These are phyloP conservation scores for Erythrophleum ivorense DNA, from an alignment of 331 rosid species.

Conservation along the genomic window DNA sequence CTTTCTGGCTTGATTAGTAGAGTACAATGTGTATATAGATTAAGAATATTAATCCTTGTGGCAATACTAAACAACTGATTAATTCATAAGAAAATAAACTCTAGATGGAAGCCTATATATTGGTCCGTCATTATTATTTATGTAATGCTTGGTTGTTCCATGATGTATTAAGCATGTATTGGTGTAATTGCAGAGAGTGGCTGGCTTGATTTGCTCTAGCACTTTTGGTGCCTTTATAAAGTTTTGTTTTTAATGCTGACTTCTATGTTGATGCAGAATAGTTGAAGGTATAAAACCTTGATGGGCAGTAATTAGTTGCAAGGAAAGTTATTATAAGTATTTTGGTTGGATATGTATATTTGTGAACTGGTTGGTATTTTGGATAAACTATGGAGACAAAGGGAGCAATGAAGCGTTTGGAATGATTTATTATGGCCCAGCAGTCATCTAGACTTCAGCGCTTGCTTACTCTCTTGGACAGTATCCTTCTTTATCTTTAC, in stretches of 20 bases:
- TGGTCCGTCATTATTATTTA: background rate
- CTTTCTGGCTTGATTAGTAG: slow-evolving; percentile 16
- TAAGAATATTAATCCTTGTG: background rate
- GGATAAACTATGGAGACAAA: slow-evolving; percentile 25
- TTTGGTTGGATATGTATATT: slow-evolving; percentile 35
- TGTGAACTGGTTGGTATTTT: slow-evolving; percentile 35
- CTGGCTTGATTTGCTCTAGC: slow-evolving; percentile 37
- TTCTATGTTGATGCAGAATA: slow-evolving; percentile 42
- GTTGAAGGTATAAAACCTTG: slow-evolving; percentile 14
- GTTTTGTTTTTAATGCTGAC: slow-evolving; percentile 17
- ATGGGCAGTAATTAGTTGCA: slow-evolving; percentile 32
- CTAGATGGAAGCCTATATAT: slow-evolving; percentile 3
- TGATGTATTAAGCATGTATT: slow-evolving; percentile 17
- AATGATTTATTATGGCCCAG: slow-evolving; percentile 92
- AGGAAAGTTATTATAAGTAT: slow-evolving; percentile 21
- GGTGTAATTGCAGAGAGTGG: slow-evolving; percentile 1
- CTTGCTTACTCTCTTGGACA: slow-evolving; percentile 94
- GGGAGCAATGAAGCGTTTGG: slow-evolving; percentile 48
- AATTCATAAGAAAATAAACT: background rate
- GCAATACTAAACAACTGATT: slow-evolving; percentile 10
- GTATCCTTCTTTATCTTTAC: slow-evolving; percentile 63
- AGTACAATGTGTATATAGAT: background rate
- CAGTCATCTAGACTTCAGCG: slow-evolving; percentile 99
- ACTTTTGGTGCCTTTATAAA: slow-evolving; percentile 12
- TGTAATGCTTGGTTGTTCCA: slow-evolving; percentile 23